Evolutionary conservation across 768 basidiomycete genomes (phyloP), one percentile per base, ranked within the genome.

Genomic region (Phaeotremella fagi): DNA sequence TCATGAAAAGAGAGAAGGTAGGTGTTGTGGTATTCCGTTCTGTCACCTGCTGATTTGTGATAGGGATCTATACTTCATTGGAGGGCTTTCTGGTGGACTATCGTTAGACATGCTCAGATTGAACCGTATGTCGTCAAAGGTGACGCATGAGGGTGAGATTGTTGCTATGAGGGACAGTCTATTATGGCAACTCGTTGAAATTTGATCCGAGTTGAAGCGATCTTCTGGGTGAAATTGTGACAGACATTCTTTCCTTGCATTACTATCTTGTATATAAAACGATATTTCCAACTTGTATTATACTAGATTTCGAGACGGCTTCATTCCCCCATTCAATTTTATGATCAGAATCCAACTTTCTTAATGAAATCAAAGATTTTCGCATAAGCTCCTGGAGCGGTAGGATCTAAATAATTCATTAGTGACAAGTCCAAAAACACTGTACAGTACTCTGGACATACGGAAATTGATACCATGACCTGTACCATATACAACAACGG

Each of bases 61-160:
- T 43, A 70, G 68, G 69, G 69, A 12, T 65, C 66, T 11, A 61
- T 68, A 20, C 45, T 71, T 26, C 69, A 71, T 42, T 71, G 69
- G 69, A 61, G 54, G 43, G 55, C 59, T 14, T 71, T 63, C 43
- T 71, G 69, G 69, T 71, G 69, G 69, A 51, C 48, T 31, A 52
- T 71, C 14, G 66, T 65, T 3, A 47, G 66, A 37, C 50, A 68
- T 58, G 49, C 49, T 31, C 46, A 48, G 28, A 57, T 71, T 3
- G 66, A 59, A 54, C 66, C 37, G n/a, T 66, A 68, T 41, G 56
- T 71, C 25, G 46, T 71, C 27, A 60, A 50, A 18, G 63, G 66
- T 0, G 68, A 70, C 48, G 22, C 38, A 6, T 41, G 38, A 41
- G 11, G 38, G 16, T 33, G n/a, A n/a, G 33, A 35, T 9, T 35